Conservation (phyloP, 2,329 filamentous ascomycete species). For the Graphilbum ipis-grandicollis region DNA sequence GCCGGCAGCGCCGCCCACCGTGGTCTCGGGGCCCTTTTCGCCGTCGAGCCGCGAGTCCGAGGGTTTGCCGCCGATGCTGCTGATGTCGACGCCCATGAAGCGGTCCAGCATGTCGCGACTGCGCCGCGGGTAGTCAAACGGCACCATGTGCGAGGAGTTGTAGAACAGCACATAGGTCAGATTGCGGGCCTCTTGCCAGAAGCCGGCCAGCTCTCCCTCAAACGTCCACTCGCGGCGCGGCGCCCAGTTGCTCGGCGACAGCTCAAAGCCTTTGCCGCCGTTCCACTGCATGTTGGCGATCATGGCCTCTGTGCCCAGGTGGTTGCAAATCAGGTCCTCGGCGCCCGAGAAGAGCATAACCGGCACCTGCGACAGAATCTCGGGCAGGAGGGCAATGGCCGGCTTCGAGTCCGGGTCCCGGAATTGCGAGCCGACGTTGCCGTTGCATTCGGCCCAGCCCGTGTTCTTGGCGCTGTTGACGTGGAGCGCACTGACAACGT, state of each 20-base stretch:
- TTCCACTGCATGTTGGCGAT: conserved; percentile 89
- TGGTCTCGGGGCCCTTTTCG: conserved; percentile 62
- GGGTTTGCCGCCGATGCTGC: conserved; percentile 64
- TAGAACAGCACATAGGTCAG: conserved; percentile 91
- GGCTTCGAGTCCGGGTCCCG: conserved; percentile 52
- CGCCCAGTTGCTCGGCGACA: conserved; percentile 72
- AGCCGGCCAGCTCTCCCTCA: conserved; percentile 71
- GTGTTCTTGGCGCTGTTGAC: conserved; percentile 66
- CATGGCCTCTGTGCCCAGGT: conserved; percentile 79
- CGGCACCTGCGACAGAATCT: conserved; percentile 57
- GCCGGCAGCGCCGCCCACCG: conserved; percentile 49
- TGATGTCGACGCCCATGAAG: conserved; percentile 87
- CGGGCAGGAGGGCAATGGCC: conserved; percentile 57
- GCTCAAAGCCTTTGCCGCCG: conserved; percentile 78
- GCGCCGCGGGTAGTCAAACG: conserved; percentile 76
- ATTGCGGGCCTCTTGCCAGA: conserved; percentile 90
- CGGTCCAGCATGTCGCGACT: conserved; percentile 93
- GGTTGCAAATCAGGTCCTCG: conserved; percentile 92
- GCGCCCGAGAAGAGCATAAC: conserved; percentile 84
- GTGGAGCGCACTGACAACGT: conserved; percentile 67
- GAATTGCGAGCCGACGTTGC: conserved; percentile 60
- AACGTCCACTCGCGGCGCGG: conserved; percentile 91
- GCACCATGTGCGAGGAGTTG: conserved; percentile 96
- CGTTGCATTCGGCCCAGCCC: conserved; percentile 84
- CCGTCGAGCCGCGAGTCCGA: conserved; percentile 71